These are phyloP conservation scores for Cladorrhinum sp. DNA, from an alignment of 2,329 filamentous ascomycete species.

Conservation along the genomic window DNA sequence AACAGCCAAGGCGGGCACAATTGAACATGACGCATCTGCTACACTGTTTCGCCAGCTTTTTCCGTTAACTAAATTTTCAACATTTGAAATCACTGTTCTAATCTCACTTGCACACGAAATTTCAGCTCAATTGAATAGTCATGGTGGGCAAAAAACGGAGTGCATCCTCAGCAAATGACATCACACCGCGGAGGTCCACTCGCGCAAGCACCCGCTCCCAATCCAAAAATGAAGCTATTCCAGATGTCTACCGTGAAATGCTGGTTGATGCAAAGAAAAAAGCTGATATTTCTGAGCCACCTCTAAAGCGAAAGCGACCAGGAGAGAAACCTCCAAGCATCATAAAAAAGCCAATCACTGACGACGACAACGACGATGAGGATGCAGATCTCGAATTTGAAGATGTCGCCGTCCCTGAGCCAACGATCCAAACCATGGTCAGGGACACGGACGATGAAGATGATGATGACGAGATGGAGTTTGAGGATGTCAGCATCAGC, in stretches of 20 bases:
- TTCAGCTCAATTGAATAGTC: neutral
- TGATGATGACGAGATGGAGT: constrained; percentile 41
- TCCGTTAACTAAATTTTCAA: neutral
- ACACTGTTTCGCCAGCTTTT: too few relatives aligned
- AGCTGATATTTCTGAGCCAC: neutral
- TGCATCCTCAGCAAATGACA: neutral
- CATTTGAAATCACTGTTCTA: neutral
- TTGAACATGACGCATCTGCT: neutral
- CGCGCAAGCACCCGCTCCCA: neutral
- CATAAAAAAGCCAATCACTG: constrained; percentile 3
- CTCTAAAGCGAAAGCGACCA: constrained; percentile 1
- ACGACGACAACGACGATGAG: constrained; percentile 34
- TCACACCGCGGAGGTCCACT: neutral
- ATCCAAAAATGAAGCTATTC: neutral
- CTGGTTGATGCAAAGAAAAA: neutral
- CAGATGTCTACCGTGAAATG: constrained; percentile 3
- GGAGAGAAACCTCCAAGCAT: neutral
- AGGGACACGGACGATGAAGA: constrained; percentile 43
- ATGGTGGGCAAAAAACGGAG: constrained; percentile 6
- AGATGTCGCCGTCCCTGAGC: constrained; percentile 44
- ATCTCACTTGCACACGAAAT: neutral
- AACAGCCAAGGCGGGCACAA: neutral
- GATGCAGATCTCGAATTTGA: constrained; percentile 48
- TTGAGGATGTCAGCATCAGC: constrained; percentile 45
- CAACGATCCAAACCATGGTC: constrained; percentile 51